These are phyloP conservation scores for Teunomyces stri DNA, from an alignment of 805 yeast genomes.

Conservation along the genomic window DNA sequence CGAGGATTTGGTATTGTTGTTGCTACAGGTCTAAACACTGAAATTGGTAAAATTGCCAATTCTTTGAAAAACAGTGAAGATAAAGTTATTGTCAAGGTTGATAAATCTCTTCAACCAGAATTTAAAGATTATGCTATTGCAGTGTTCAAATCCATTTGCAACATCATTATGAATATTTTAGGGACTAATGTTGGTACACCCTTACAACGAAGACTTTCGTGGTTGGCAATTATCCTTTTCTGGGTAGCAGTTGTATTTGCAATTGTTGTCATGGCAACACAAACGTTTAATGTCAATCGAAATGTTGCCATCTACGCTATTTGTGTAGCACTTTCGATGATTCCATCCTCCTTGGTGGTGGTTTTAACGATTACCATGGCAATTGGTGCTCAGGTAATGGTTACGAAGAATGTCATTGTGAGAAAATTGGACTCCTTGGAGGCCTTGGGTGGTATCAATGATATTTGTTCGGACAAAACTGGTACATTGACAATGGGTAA, in stretches of 20 bases:
- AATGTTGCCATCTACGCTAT: conserved; percentile 41
- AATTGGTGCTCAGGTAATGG: conserved; percentile 40
- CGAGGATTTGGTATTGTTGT: conserved; percentile 40
- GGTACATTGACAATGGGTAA: conserved; percentile 39
- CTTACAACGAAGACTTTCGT: conserved; percentile 44
- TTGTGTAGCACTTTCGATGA: conserved; percentile 41
- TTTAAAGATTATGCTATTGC: conserved; percentile 36
- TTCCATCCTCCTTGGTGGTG: conserved; percentile 38
- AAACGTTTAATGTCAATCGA: conserved; percentile 28
- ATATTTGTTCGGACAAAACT: conserved; percentile 88
- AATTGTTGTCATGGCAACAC: conserved; percentile 38
- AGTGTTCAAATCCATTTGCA: conserved; percentile 36
- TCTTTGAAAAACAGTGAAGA: conserved; percentile 24
- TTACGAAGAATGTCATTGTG: conserved; percentile 32
- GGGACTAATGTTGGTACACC: conserved; percentile 49
- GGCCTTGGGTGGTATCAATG: conserved; percentile 45
- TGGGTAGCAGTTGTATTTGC: conserved; percentile 44
- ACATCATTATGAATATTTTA: conserved; percentile 44
- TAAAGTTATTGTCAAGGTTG: conserved; percentile 27
- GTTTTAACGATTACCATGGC: conserved; percentile 42
- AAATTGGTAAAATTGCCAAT: conserved; percentile 41
- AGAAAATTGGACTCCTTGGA: conserved; percentile 37
- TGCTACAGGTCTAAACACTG: conserved; percentile 39
- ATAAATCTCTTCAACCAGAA: conserved; percentile 35
- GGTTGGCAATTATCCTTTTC: conserved; percentile 51